Evolutionary conservation across 495 filamentous ascomycete species (phyloP).

Genomic region (Pyrenula aspistea): DNA sequence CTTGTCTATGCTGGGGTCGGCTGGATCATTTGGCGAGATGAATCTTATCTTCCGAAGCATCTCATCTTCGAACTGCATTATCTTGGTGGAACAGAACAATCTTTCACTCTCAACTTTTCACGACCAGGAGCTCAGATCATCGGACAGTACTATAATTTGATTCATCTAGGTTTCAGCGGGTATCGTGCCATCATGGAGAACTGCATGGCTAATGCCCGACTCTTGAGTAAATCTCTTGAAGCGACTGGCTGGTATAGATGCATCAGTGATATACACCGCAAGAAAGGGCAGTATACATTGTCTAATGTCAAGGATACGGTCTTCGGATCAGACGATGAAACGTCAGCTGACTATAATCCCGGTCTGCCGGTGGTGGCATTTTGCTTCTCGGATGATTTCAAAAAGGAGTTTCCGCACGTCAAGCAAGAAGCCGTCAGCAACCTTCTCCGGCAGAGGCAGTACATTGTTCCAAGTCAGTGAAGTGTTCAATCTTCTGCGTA

Average conservation of each 20-base stretch:
- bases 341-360: conserved; percentile 49
- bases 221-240: conserved; percentile 57
- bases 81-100: conserved; percentile 61
- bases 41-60: conserved; percentile 54
- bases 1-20: conserved; percentile 62
- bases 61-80: conserved; percentile 68
- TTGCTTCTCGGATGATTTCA: conserved; percentile 50
- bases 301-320: conserved; percentile 18
- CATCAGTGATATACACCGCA: conserved; percentile 53
- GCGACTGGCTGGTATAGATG: conserved; percentile 53
- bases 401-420: conserved; percentile 46
- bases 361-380: conserved; percentile 66
- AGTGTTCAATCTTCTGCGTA: conserved; percentile 1
- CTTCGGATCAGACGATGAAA: conserved; percentile 29
- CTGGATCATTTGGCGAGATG: conserved; percentile 66
- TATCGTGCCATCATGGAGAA: conserved; percentile 60
- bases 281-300: background rate
- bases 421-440: conserved; percentile 56
- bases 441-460: conserved; percentile 54
- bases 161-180: conserved; percentile 58
- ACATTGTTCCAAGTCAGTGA: conserved; percentile 55
- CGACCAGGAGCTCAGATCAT: conserved; percentile 60
- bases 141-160: conserved; percentile 67
- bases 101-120: conserved; percentile 67
- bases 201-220: conserved; percentile 53